Conservation (phyloP, 495 filamentous ascomycete species). For the Sphaerosporella brunnea region DNA sequence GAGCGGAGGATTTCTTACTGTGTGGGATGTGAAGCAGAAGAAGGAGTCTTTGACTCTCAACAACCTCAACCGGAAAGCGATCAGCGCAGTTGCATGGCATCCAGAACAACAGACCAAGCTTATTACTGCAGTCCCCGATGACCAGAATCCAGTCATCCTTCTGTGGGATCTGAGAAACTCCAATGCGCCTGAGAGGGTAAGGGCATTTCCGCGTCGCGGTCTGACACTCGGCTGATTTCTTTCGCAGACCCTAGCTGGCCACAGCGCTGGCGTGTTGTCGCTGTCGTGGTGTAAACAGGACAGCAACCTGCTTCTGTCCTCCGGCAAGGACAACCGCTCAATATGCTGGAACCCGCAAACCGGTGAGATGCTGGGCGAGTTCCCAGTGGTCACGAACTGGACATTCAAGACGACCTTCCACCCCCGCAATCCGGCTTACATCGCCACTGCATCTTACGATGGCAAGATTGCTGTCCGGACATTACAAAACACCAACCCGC, state of each 20-base stretch:
- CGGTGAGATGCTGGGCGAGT: slow-evolving; percentile 71
- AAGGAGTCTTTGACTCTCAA: slow-evolving; percentile 91
- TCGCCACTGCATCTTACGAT: slow-evolving; percentile 91
- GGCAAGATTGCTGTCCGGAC: slow-evolving; percentile 87
- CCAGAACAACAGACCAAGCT: slow-evolving; percentile 76
- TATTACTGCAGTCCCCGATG: slow-evolving; percentile 78
- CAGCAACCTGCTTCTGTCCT: slow-evolving; percentile 75
- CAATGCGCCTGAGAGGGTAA: slow-evolving; percentile 65
- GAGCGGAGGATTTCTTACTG: slow-evolving; percentile 85
- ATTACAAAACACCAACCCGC: slow-evolving; percentile 69
- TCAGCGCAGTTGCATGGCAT: slow-evolving; percentile 94
- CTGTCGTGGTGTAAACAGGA: slow-evolving; percentile 94
- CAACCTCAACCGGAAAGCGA: slow-evolving; percentile 76
- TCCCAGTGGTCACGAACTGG: slow-evolving; percentile 96
- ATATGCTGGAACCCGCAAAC: slow-evolving; percentile 93
- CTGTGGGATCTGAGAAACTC: slow-evolving; percentile 95
- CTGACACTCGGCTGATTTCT: slow-evolving; percentile 10
- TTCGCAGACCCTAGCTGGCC: slow-evolving; percentile 52
- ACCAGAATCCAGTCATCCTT: slow-evolving; percentile 71
- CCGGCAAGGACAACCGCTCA: slow-evolving; percentile 89
- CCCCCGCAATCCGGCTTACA: slow-evolving; percentile 73
- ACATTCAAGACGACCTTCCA: slow-evolving; percentile 93
- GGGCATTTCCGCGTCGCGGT: slow-evolving; percentile 24
- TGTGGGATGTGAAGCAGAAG: slow-evolving; percentile 96
- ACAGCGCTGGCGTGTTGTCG: slow-evolving; percentile 83